phyloP scores from a whole-genome alignment of 441 rosid genomes.

The Viola pubescens region DNA sequence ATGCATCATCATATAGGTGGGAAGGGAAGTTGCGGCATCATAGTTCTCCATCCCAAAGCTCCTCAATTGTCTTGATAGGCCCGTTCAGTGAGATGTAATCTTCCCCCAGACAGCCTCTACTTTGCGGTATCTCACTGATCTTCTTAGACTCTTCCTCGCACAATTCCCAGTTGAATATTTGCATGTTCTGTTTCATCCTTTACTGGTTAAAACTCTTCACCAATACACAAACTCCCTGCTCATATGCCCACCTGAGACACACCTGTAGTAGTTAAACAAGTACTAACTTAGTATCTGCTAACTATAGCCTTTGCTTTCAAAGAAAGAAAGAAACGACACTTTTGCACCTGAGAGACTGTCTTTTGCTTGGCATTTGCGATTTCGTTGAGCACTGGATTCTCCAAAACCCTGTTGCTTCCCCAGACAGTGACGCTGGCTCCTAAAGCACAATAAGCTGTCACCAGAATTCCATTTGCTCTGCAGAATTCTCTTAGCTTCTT shows the following conservation, averaged over 20 bases:
- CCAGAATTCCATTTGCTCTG: constrained; percentile 21
- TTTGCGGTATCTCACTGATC: constrained; percentile 36
- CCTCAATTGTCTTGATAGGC: constrained; percentile 35
- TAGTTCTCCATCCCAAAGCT: constrained; percentile 50
- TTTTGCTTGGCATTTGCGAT: constrained; percentile 39
- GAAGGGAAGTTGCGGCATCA: constrained; percentile 8
- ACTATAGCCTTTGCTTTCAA: not conserved
- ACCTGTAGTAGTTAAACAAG: constrained; percentile 18
- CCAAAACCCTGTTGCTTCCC: constrained; percentile 36
- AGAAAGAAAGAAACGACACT: not conserved
- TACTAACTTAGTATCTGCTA: not conserved
- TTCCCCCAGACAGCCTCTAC: constrained; percentile 30
- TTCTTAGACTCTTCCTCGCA: constrained; percentile 30
- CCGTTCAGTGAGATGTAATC: constrained; percentile 34
- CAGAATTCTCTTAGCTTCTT: constrained; percentile 33
- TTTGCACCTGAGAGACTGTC: constrained; percentile 37
- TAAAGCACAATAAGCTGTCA: constrained; percentile 32
- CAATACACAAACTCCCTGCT: constrained; percentile 31
- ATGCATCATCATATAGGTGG: too few species aligned
- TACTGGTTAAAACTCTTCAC: constrained; percentile 48
- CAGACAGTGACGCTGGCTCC: constrained; percentile 31
- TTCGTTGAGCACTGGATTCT: constrained; percentile 28
- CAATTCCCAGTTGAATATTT: constrained; percentile 40
- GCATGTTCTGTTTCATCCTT: constrained; percentile 47
- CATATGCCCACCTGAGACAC: constrained; percentile 45